Evolutionary conservation across 371 early-diverging fungal species (phyloP).

Genomic region (Apophysomyces elegans): DNA sequence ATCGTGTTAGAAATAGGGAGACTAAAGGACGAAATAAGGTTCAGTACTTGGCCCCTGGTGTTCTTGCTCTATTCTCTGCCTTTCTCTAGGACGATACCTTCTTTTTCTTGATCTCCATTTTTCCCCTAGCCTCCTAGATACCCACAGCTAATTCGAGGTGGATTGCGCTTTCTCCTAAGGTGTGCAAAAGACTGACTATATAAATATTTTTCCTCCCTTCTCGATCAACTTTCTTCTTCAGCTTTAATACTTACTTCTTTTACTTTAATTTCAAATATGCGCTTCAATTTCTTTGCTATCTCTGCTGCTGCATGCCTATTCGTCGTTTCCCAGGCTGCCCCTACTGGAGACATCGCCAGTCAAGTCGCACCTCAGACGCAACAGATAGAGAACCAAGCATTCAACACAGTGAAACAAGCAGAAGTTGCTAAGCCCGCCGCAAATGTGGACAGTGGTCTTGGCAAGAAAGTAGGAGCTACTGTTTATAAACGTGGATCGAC

Average conservation of each 20-base stretch:
- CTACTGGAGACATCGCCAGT: constrained; percentile 6
- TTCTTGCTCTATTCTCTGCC: neutral
- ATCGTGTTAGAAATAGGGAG: neutral
- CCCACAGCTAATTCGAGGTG: neutral
- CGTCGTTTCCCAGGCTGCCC: constrained; percentile 18
- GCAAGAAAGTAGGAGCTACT: neutral
- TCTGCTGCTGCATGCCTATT: constrained; percentile 18
- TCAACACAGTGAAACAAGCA: neutral
- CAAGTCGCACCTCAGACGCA: constrained; percentile 1
- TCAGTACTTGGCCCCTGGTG: neutral
- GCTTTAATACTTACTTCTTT: neutral
- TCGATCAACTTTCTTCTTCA: neutral
- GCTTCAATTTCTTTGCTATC: constrained; percentile 16
- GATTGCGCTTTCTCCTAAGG: neutral
- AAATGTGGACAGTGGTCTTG: neutral
- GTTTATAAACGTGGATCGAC: constrained; percentile 1
- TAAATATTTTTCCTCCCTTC: neutral
- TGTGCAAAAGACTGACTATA: neutral
- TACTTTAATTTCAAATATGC: constrained; percentile 11
- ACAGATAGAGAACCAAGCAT: neutral
- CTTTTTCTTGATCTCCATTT: neutral
- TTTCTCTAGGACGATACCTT: neutral
- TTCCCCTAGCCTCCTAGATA: neutral
- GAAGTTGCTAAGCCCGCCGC: neutral
- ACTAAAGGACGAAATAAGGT: neutral